Evolutionary conservation across 1,284 basidiomycete genomes (phyloP).

Genomic region (Apiotrichum akiyoshidainum): DNA sequence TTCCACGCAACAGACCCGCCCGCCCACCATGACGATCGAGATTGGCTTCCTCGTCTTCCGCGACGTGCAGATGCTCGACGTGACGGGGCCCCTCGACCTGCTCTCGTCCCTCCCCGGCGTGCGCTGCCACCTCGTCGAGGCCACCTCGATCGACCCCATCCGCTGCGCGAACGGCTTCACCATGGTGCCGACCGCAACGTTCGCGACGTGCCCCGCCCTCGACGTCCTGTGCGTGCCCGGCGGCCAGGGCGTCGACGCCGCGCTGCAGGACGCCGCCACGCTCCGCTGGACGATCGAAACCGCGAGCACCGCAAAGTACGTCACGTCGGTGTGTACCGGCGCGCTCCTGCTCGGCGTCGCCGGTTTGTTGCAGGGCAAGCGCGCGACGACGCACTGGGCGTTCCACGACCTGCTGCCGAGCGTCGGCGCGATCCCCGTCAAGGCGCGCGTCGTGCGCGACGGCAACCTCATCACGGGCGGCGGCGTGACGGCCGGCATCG

Average conservation of each 20-base stretch:
- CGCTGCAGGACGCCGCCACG: not conserved
- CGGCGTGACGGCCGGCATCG: constrained; percentile 19
- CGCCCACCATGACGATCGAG: not conserved
- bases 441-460: constrained; percentile 13
- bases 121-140: constrained; percentile 2
- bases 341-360: constrained; percentile 13
- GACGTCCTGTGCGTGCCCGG: constrained; percentile 12
- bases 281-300: not conserved
- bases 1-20: too few species aligned
- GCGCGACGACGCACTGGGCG: constrained; percentile 13
- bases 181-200: not conserved
- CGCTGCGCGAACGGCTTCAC: not conserved
- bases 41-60: constrained; percentile 13
- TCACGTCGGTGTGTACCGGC: constrained; percentile 16
- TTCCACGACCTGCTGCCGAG: not conserved
- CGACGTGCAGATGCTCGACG: constrained; percentile 12
- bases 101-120: constrained; percentile 2
- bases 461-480: constrained; percentile 11
- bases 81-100: constrained; percentile 12
- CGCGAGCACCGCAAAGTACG: not conserved
- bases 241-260: constrained; percentile 2
- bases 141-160: not conserved
- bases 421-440: constrained; percentile 6
- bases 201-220: not conserved
- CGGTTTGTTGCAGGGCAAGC: constrained; percentile 10